Evolutionary conservation across 2,329 filamentous ascomycete species (phyloP), one percentile per base, ranked within the genome.

Genomic region (Zymoseptoria tritici): DNA sequence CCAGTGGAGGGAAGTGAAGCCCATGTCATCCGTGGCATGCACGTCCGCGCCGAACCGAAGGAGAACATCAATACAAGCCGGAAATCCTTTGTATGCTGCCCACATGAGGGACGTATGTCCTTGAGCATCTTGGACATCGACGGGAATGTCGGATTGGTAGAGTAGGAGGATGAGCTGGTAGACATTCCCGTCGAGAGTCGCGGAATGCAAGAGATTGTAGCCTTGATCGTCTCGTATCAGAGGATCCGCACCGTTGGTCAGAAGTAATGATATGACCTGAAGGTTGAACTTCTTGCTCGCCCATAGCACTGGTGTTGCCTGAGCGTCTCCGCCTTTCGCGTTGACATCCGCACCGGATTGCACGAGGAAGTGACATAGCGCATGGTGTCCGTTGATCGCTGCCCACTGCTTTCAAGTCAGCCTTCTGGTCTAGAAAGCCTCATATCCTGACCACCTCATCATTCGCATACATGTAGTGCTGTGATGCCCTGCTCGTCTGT

Each of bases 51-150:
- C 95, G 91, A 94, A 99, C 67, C 91, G 86, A 60, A 99, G 78
- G 66, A 96, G 93, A 51, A 97, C 75, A 72, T 97, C 94, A 54
- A 97, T 93, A 68, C 91, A 96, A 53, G 88, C 86, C 0, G 93
- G 90, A 72, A 88, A 97, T 42, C 95, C 94, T 76, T 99, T 99
- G 79, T 99, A 99, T 16, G 93, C 93, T 19, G 94, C 91, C 94
- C 94, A 99, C 94, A 99, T 99, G 62, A 99, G 81, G 62, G 88
- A 88, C 0, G 94, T 97, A 75, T 99, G 95, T 5, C 92, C 91
- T 72, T 91, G 93, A 55, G 85, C 85, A 76, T 99, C 94, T 57
- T 88, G 82, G 5, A 94, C 89, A 72, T 99, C 94, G 62, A 99
- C 91, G 16, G 91, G 90, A 61, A 99, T 94, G 71, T 94, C 91